These are phyloP conservation scores for Aspergillus ochraceoroseus DNA, from an alignment of 2,329 filamentous ascomycete species.

Conservation along the genomic window DNA sequence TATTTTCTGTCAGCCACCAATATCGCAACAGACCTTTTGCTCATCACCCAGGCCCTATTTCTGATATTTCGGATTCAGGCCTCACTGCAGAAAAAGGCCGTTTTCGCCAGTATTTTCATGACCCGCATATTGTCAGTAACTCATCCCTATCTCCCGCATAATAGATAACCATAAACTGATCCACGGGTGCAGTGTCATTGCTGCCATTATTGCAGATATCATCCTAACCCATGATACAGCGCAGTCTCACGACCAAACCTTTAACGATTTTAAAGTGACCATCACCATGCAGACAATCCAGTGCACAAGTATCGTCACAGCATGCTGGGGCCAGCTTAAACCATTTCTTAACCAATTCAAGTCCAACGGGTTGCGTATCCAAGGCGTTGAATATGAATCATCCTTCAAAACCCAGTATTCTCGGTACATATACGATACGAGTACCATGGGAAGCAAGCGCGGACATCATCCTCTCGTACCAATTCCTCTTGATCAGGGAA, in stretches of 20 bases:
- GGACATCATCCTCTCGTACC: not conserved
- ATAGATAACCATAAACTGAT: not conserved
- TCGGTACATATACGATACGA: not conserved
- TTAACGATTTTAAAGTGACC: constrained; percentile 17
- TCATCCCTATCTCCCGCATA: not conserved
- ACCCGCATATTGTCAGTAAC: constrained; percentile 19
- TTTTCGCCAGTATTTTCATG: constrained; percentile 24
- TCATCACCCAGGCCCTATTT: constrained; percentile 22
- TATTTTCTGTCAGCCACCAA: constrained; percentile 19
- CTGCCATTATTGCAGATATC: constrained; percentile 15
- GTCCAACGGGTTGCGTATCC: constrained; percentile 18
- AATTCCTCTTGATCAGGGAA: constrained; percentile 1
- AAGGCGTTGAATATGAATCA: constrained; percentile 6
- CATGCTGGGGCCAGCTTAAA: constrained; percentile 23
- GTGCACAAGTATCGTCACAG: constrained; percentile 24
- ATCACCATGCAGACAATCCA: constrained; percentile 19
- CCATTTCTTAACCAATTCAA: constrained; percentile 23
- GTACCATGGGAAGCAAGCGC: not conserved
- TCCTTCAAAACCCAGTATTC: not conserved
- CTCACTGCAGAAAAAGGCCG: constrained; percentile 15
- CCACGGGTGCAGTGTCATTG: constrained; percentile 14
- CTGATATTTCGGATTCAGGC: constrained; percentile 22
- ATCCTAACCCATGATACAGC: constrained; percentile 8
- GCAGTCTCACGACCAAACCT: constrained; percentile 15
- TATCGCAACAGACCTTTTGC: constrained; percentile 22